Conservation (phyloP, 768 basidiomycete species). For the Suillus discolor region DNA sequence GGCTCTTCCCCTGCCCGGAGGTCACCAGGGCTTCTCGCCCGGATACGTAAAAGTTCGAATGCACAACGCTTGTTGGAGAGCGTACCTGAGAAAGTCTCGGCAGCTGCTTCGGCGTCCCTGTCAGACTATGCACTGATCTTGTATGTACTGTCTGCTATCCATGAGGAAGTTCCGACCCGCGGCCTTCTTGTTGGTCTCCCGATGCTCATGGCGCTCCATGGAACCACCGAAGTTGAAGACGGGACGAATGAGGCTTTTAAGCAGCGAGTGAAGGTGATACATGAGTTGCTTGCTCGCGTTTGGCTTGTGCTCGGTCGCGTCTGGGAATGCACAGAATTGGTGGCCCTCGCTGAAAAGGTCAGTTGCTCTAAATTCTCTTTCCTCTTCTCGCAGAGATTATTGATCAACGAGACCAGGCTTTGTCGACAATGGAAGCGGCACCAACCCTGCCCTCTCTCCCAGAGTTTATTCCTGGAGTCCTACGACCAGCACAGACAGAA, state of each 20-base stretch:
- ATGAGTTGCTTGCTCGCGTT: constrained; percentile 60
- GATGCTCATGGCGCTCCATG: constrained; percentile 80
- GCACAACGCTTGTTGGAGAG: constrained; percentile 55
- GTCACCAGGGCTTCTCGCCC: constrained; percentile 51
- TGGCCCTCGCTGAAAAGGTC: constrained; percentile 59
- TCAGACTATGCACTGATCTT: constrained; percentile 78
- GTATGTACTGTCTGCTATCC: constrained; percentile 64
- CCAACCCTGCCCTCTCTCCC: constrained; percentile 39
- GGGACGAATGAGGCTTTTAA: constrained; percentile 39
- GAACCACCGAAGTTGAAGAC: constrained; percentile 47
- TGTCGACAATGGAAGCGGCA: constrained; percentile 44
- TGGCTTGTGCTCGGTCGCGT: constrained; percentile 72
- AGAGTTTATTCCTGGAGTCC: constrained; percentile 38
- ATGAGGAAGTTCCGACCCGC: constrained; percentile 73
- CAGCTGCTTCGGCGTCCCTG: constrained; percentile 56
- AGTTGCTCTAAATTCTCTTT: constrained; percentile 19
- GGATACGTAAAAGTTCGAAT: constrained; percentile 59
- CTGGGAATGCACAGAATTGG: constrained; percentile 66
- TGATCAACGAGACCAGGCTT: constrained; percentile 39
- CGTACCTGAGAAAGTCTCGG: constrained; percentile 44
- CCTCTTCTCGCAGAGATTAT: constrained; percentile 1
- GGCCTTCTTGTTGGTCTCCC: constrained; percentile 79
- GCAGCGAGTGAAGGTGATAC: constrained; percentile 55
- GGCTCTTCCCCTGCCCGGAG: constrained; percentile 42
- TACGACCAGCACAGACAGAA: constrained; percentile 48